phyloP scores from a whole-genome alignment of 495 filamentous ascomycete species.

The Penicillium steckii region DNA sequence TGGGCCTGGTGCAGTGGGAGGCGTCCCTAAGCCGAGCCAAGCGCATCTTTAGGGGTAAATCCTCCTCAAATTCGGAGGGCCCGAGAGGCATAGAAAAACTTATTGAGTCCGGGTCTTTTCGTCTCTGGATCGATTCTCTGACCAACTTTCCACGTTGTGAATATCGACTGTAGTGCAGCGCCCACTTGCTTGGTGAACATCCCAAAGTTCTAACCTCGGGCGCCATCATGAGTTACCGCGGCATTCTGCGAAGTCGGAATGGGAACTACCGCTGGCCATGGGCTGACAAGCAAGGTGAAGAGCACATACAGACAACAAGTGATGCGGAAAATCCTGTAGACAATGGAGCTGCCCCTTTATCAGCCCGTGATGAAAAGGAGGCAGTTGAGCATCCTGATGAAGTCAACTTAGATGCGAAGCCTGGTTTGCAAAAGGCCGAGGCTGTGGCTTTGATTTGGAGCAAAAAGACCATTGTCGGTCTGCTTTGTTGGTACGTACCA shows the following conservation, averaged over 20 bases:
- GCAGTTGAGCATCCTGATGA: slow-evolving; percentile 23
- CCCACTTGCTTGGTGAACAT: too few species aligned
- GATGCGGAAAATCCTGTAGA: neutral
- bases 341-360: too few species aligned
- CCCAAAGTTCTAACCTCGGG: neutral
- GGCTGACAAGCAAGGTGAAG: neutral
- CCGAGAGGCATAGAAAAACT: neutral
- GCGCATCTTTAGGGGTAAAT: neutral
- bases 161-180: neutral
- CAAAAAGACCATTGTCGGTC: slow-evolving; percentile 32
- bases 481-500: slow-evolving; percentile 35
- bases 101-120: neutral
- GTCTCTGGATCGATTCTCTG: neutral
- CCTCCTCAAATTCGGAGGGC: neutral
- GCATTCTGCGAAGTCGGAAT: neutral
- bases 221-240: neutral
- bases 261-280: neutral
- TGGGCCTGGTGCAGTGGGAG: neutral
- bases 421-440: slow-evolving; percentile 43
- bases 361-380: slow-evolving; percentile 26
- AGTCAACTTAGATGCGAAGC: slow-evolving; percentile 30
- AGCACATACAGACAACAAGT: neutral
- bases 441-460: slow-evolving; percentile 39
- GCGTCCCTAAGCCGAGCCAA: neutral
- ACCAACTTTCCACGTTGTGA: neutral